Percentiles rank a stretch among this genome's conserved stretches.
phyloP scores from a whole-genome alignment of 345 rosid species.

The Stellera chamaejasme region DNA sequence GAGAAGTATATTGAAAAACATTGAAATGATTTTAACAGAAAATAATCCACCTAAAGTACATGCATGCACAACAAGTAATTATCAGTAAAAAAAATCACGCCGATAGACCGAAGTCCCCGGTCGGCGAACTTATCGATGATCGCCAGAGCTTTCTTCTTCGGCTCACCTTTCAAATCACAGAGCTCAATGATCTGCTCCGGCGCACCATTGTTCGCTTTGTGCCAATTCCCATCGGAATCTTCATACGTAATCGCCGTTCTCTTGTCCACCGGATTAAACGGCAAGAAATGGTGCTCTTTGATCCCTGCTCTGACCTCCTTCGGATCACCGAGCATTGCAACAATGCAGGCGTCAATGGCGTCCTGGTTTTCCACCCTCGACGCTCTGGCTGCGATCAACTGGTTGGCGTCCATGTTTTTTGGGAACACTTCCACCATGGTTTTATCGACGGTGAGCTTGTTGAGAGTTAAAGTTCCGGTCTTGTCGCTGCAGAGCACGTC shows the following conservation, averaged over 20 bases:
- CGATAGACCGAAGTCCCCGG: slow-evolving; percentile 11
- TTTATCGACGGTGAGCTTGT: slow-evolving; percentile 16
- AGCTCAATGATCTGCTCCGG: slow-evolving; percentile 2
- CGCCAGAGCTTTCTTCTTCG: slow-evolving; percentile 9
- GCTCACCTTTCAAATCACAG: slow-evolving; percentile 5
- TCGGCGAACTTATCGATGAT: slow-evolving; percentile 11
- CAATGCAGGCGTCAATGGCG: slow-evolving; percentile 15
- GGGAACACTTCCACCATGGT: slow-evolving; percentile 9
- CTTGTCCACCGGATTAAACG: slow-evolving; percentile 11
- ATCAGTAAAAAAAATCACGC: too few species aligned
- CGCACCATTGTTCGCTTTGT: background rate
- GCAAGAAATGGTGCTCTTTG: slow-evolving; percentile 11
- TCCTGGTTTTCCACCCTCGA: slow-evolving; percentile 16
- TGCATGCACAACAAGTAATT: too few species aligned
- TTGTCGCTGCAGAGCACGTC: slow-evolving; percentile 19
- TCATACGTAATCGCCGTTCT: slow-evolving; percentile 9
- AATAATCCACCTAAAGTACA: too few species aligned
- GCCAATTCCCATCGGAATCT: background rate
- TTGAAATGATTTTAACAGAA: too few species aligned
- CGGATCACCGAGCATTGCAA: slow-evolving; percentile 15
- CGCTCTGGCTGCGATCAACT: slow-evolving; percentile 14
- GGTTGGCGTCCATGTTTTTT: slow-evolving; percentile 3
- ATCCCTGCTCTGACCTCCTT: slow-evolving; percentile 10
- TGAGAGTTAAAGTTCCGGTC: slow-evolving; percentile 17
- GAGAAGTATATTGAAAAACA: too few species aligned